These are phyloP conservation scores for Ophiostoma piceae DNA, from an alignment of 2,329 filamentous ascomycete species.

Conservation along the genomic window DNA sequence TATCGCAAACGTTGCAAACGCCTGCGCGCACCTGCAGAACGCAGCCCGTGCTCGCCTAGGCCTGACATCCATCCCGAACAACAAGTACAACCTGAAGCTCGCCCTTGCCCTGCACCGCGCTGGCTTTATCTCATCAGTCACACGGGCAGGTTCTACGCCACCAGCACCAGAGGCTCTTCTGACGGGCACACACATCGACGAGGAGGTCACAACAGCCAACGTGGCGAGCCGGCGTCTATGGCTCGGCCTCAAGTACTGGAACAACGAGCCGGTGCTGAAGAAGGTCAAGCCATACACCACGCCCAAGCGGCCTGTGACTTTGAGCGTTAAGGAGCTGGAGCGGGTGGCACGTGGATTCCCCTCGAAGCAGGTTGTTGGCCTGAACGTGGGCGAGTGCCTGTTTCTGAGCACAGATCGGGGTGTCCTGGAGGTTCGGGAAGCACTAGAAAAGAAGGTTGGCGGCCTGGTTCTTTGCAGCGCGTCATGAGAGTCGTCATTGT, in stretches of 20 bases:
- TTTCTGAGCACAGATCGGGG: constrained; percentile 74
- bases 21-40: constrained; percentile 90
- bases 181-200: constrained; percentile 37
- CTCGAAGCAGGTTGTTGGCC: constrained; percentile 64
- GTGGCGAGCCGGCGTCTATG: constrained; percentile 71
- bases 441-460: constrained; percentile 72
- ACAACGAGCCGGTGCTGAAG: constrained; percentile 70
- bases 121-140: constrained; percentile 75
- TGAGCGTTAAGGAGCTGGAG: constrained; percentile 57
- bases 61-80: constrained; percentile 75
- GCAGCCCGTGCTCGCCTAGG: constrained; percentile 76
- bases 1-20: constrained; percentile 67
- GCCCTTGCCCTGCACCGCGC: constrained; percentile 73
- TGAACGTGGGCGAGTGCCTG: constrained; percentile 76
- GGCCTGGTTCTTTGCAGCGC: constrained; percentile 73
- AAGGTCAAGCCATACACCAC: constrained; percentile 64
- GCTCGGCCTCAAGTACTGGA: constrained; percentile 87
- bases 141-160: constrained; percentile 59
- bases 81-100: constrained; percentile 72
- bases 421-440: constrained; percentile 76
- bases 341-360: constrained; percentile 64
- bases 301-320: constrained; percentile 65
- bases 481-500: constrained; percentile 34
- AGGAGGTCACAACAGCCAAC: constrained; percentile 62
- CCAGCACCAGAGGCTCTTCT: constrained; percentile 45